Evolutionary conservation across 768 basidiomycete genomes (phyloP).

Genomic region (Exidia glandulosa): DNA sequence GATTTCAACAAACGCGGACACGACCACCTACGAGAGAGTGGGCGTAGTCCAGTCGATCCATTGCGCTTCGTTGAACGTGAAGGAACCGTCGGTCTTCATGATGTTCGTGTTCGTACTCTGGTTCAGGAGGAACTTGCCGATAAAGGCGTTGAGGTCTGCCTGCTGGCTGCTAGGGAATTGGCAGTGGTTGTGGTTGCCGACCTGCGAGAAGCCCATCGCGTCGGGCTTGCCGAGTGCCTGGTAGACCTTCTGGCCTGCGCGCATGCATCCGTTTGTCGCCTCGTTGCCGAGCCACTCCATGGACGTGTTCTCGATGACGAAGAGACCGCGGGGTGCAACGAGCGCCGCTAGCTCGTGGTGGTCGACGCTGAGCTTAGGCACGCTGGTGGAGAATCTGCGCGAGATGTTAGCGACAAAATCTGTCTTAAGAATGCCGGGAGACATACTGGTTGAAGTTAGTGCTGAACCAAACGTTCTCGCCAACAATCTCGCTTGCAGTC

Average conservation of each 20-base stretch:
- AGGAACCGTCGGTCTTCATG: slow-evolving; percentile 19
- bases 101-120: slow-evolving; percentile 35
- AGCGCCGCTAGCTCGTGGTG: slow-evolving; percentile 47
- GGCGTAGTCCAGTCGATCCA: slow-evolving; percentile 45
- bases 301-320: slow-evolving; percentile 45
- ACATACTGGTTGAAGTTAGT: slow-evolving; percentile 36
- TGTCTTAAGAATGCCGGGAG: too few relatives aligned
- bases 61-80: slow-evolving; percentile 26
- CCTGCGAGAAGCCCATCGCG: slow-evolving; percentile 41
- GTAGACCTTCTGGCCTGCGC: slow-evolving; percentile 38
- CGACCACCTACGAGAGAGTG: slow-evolving; percentile 23
- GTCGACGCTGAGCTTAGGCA: slow-evolving; percentile 42
- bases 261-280: slow-evolving; percentile 40
- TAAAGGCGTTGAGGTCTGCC: slow-evolving; percentile 37
- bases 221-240: slow-evolving; percentile 37
- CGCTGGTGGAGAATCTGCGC: slow-evolving; percentile 27
- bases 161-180: slow-evolving; percentile 38
- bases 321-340: slow-evolving; percentile 42
- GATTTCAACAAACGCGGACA: too few relatives aligned
- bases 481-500: slow-evolving; percentile 46
- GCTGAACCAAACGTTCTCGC: slow-evolving; percentile 55
- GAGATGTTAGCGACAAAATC: too few relatives aligned
- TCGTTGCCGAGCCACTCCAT: slow-evolving; percentile 47
- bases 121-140: slow-evolving; percentile 43
- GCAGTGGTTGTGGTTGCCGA: slow-evolving; percentile 46